Evolutionary conservation across 1,139 yeast genomes (phyloP), one percentile per base, ranked within the genome.

Genomic region (Pichia sp.): DNA sequence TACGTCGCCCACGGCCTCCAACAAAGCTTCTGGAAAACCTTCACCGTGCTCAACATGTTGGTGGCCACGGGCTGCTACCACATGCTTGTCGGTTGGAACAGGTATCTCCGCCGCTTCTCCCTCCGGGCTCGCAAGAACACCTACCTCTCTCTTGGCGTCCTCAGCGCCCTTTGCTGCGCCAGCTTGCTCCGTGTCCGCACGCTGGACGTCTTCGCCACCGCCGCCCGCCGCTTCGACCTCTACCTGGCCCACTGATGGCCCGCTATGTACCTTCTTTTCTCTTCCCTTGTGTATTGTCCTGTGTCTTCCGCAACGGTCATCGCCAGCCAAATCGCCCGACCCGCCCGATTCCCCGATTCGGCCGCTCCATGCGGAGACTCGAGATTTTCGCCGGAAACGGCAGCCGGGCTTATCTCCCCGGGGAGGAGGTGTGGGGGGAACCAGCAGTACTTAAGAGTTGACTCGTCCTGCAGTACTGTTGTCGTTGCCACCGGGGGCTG

Each of bases 1-100:
- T 87, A 76, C 63, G 73, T 86, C 12, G 64, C 81, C 2, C 78
- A 76, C 64, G 72, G 77, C 10, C 66, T 49, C 10, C 46, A 47
- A 10, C 36, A 51, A 9, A 48, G 6, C 2, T 46, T 51, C 24
- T 36, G 14, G 43, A 44, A 31, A 12, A 40, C 46, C 2, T 52
- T 44, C 24, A 34, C 46, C 4, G 61, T 57, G 0, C 50, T 63
- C 8, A 58, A 58, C 12, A 6, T 55, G 2, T 50, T 66, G 7
- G 61, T 59, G 62, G 67, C 52, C 1, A 51, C 71, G 0, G 67
- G 74, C 0, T 59, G 73, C 1, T 75, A 75, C 60, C 84, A 80
- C 60, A 63, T 71, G 3, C 50, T 73, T 1, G 64, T 69, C 50
- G 84, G 84, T 1, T 62, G 72, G 61, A 61, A 70, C 54, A 67